Conservation (phyloP, 2,329 filamentous ascomycete genomes). For the Achaetomium macrosporum region DNA sequence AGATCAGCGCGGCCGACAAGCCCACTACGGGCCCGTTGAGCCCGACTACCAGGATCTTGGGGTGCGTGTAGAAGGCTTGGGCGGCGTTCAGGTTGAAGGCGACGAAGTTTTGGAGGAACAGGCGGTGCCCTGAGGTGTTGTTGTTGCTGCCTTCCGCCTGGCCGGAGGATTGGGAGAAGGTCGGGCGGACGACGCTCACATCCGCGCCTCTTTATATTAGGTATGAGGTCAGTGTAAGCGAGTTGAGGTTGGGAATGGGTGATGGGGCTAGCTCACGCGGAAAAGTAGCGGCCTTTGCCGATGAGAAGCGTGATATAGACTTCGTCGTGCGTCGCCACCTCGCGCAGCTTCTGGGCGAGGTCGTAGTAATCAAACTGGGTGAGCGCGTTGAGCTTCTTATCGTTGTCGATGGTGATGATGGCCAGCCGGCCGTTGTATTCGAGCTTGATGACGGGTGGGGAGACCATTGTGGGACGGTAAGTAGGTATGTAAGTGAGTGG, state of each 20-base stretch:
- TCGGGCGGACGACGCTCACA: conserved; percentile 50
- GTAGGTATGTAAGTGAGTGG: background rate
- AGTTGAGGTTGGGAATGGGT: background rate
- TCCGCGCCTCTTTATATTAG: conserved; percentile 64
- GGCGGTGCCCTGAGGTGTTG: conserved; percentile 31
- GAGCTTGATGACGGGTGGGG: conserved; percentile 43
- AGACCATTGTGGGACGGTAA: conserved; percentile 1
- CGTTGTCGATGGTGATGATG: conserved; percentile 79
- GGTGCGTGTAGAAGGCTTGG: conserved; percentile 84
- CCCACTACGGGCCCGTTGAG: conserved; percentile 91
- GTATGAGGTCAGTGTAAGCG: background rate
- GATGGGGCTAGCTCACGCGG: conserved; percentile 57
- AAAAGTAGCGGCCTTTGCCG: conserved; percentile 79
- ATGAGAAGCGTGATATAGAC: conserved; percentile 80
- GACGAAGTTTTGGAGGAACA: conserved; percentile 67
- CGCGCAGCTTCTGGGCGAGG: conserved; percentile 64
- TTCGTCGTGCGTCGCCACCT: conserved; percentile 72
- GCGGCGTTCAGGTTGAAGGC: conserved; percentile 85
- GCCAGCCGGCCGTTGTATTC: conserved; percentile 65
- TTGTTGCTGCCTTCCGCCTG: background rate
- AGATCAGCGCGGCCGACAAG: conserved; percentile 75
- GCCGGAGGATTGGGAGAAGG: conserved; percentile 1
- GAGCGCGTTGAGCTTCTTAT: conserved; percentile 83
- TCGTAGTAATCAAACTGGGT: conserved; percentile 68
- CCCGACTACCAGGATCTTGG: conserved; percentile 85